Percentiles rank a stretch among this genome's conserved stretches.
phyloP scores from a whole-genome alignment of 2,329 filamentous ascomycete species.

The Aspergillus awamori region DNA sequence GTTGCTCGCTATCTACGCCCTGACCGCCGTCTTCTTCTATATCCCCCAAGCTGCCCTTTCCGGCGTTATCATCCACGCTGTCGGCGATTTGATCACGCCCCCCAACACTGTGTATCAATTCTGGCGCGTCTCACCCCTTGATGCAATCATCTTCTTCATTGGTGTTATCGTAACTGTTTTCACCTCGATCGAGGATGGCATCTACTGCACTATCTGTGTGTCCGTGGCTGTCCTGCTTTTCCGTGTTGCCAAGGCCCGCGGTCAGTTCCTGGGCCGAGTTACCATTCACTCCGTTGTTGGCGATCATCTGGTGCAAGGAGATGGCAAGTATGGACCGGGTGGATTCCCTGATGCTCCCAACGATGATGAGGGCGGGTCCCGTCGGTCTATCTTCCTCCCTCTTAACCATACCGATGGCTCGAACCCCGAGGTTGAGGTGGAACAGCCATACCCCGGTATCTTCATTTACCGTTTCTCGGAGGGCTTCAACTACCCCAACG shows the following conservation, averaged over 20 bases:
- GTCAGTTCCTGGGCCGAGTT: constrained; percentile 80
- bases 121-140: constrained; percentile 88
- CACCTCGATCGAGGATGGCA: constrained; percentile 83
- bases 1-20: constrained; percentile 83
- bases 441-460: constrained; percentile 83
- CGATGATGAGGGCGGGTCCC: constrained; percentile 52
- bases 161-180: constrained; percentile 92
- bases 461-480: constrained; percentile 96
- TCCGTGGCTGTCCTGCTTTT: constrained; percentile 80
- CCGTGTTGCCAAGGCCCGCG: constrained; percentile 79
- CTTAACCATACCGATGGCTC: constrained; percentile 86
- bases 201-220: constrained; percentile 81
- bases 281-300: constrained; percentile 82
- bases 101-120: constrained; percentile 93
- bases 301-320: constrained; percentile 70
- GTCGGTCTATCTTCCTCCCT: constrained; percentile 82
- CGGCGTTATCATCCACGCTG: constrained; percentile 93
- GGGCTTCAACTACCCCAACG: constrained; percentile 95
- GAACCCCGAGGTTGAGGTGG: constrained; percentile 79
- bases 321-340: constrained; percentile 64
- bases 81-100: constrained; percentile 86
- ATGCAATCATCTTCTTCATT: constrained; percentile 89
- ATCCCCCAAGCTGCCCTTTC: constrained; percentile 80
- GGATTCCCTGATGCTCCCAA: constrained; percentile 24
- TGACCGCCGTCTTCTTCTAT: constrained; percentile 89